These are phyloP conservation scores for Eucalyptus shirleyi DNA, from an alignment of 345 rosid genomes.

Conservation along the genomic window DNA sequence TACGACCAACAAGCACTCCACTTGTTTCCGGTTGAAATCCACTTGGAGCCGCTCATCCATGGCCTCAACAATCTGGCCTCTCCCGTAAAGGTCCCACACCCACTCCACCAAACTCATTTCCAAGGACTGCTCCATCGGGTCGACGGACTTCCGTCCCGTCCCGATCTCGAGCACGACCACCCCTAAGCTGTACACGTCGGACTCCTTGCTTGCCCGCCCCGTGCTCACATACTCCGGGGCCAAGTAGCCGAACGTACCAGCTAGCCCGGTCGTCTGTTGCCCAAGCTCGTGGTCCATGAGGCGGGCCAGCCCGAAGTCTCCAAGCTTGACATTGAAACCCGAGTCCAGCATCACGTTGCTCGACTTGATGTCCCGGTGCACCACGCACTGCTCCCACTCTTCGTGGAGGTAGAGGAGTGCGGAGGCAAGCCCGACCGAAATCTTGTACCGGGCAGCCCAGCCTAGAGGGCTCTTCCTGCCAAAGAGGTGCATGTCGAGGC, in stretches of 20 bases:
- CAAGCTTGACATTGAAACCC: conserved; percentile 8
- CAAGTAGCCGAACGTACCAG: conserved; percentile 17
- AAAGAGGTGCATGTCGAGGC: conserved; percentile 45
- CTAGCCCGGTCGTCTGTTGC: not conserved
- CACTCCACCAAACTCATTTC: not conserved
- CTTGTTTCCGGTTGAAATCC: not conserved
- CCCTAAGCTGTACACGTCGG: conserved; percentile 14
- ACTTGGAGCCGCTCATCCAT: not conserved
- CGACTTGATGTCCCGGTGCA: conserved; percentile 24
- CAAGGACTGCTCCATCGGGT: not conserved
- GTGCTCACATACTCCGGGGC: conserved; percentile 2
- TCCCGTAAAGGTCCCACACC: conserved; percentile 10
- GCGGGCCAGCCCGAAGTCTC: conserved; percentile 27
- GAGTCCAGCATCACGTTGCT: conserved; percentile 40
- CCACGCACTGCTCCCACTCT: conserved; percentile 23
- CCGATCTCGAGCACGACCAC: conserved; percentile 9
- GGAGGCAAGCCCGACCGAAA: conserved; percentile 37
- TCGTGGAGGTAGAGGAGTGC: conserved; percentile 49
- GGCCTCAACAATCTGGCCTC: not conserved
- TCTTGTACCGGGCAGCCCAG: conserved; percentile 30
- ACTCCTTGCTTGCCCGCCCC: conserved; percentile 1
- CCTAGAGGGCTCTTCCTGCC: conserved; percentile 7
- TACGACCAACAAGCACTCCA: conserved; percentile 2
- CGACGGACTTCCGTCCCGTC: not conserved
- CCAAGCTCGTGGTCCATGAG: conserved; percentile 11